These are phyloP conservation scores for Gossypium longicalyx DNA, from an alignment of 345 rosid species.

Conservation along the genomic window DNA sequence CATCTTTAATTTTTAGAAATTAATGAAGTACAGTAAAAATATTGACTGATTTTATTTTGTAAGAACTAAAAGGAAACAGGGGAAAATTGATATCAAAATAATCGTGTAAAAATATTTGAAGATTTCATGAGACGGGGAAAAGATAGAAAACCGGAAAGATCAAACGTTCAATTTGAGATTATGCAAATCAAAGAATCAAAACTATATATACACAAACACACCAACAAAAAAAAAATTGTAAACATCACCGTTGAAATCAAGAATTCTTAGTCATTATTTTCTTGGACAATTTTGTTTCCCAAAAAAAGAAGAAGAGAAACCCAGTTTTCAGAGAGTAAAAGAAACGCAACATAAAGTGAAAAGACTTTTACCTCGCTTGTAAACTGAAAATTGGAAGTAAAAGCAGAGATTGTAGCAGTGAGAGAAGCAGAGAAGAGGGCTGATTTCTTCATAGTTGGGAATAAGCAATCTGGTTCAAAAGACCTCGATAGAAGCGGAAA, in stretches of 20 bases:
- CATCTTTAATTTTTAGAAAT: not conserved
- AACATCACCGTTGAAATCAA: not conserved
- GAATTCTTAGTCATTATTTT: conserved; percentile 3
- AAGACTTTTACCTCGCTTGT: conserved; percentile 37
- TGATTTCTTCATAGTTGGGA: conserved; percentile 48
- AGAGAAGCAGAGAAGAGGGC: conserved; percentile 46
- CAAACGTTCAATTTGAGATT: not conserved
- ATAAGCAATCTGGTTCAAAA: conserved; percentile 1
- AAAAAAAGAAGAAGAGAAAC: not conserved
- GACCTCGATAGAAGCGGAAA: not conserved
- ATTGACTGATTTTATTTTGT: not conserved
- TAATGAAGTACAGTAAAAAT: not conserved
- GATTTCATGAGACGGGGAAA: not conserved
- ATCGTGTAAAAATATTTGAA: not conserved
- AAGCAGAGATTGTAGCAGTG: conserved; percentile 42
- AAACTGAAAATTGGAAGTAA: conserved; percentile 35
- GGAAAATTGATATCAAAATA: not conserved
- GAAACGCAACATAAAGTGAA: not conserved
- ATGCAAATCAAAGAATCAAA: not conserved
- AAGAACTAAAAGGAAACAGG: not conserved
- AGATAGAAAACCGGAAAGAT: not conserved
- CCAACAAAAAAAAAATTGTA: not conserved
- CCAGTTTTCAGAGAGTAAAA: not conserved
- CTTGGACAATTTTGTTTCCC: not conserved
- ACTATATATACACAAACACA: not conserved